phyloP scores from a whole-genome alignment of 257 asterid genomes.

The Hygrophila difformis region DNA sequence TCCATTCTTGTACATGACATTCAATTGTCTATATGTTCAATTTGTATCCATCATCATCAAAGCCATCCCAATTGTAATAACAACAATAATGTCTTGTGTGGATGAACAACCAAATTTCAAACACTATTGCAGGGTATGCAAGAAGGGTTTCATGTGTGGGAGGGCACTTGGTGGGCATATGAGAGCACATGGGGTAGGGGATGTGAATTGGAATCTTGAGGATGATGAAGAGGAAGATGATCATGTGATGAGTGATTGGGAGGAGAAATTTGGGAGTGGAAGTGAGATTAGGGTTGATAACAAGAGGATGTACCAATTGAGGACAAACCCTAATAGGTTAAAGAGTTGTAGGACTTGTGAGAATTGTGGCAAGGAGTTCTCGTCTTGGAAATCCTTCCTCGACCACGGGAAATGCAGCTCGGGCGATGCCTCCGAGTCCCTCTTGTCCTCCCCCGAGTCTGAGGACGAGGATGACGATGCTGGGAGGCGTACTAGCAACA shows the following conservation, averaged over 20 bases:
- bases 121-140: slow-evolving; percentile 83
- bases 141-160: slow-evolving; percentile 93
- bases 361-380: slow-evolving; percentile 84
- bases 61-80: too few species aligned
- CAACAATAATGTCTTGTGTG: slow-evolving; percentile 24
- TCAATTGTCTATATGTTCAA: too few species aligned
- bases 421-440: slow-evolving; percentile 63
- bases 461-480: too few species aligned
- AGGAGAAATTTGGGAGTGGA: slow-evolving; percentile 42
- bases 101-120: slow-evolving; percentile 55
- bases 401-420: slow-evolving; percentile 89
- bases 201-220: slow-evolving; percentile 42
- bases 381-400: slow-evolving; percentile 85
- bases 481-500: too few species aligned
- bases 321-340: slow-evolving; percentile 77
- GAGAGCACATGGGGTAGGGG: slow-evolving; percentile 92
- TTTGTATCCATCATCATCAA: too few species aligned
- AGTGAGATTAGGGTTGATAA: slow-evolving; percentile 19
- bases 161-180: slow-evolving; percentile 93
- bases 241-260: slow-evolving; percentile 64
- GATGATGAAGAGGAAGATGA: slow-evolving; percentile 36
- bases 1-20: slow-evolving; percentile 28
- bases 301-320: slow-evolving; percentile 64
- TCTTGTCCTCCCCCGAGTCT: slow-evolving; percentile 42
- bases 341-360: slow-evolving; percentile 71